Base-by-base conservation (phyloP, 345 rosid species). In the Corchorus olitorius region DNA sequence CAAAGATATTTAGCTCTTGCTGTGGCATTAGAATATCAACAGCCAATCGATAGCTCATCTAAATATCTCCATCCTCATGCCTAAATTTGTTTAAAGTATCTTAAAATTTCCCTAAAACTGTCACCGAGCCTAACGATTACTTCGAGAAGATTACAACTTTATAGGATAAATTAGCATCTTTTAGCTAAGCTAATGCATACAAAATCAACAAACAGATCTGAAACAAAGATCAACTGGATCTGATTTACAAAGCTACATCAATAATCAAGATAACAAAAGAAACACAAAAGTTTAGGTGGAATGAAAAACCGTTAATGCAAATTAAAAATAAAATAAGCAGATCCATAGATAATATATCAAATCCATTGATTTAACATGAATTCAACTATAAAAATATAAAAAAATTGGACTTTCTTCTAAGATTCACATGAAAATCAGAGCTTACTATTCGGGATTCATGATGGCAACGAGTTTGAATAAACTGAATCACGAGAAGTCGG, bases 401-500 rank as follows among this genome's bases (percentile, higher is more conserved):
- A 33, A 41, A 53, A 34, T 10, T 56, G 3, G 54, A 54, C 15
- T 39, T 70, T 70, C 17, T 27, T 8, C 65, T 43, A 16, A 43
- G 49, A 43, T 52, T 65, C 17, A 27, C 6, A 68, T 39, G 43
- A 33, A 48, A 72, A 14, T 6, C 20, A 64, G 65, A 76, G 68
- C 83, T 89, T 90, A 95, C 99, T 95, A 95, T 88, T 95, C 99
- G 73, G 93, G 91, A 90, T 90, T 95, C 99, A 95, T 95, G 89
- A 58, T 80, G 75, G 86, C 9, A 81, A 41, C 20, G 78, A 48
- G 16, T 6, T 69, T 4, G 61, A 65, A 74, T 70, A 63, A 62
- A 74, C 41, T 54, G 75, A 76, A 74, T 54, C 75, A 46, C 72
- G 45, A 76, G 82, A 78, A 65, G 55, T 49, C 3, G 72, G 39